Base-by-base conservation (phyloP, 2,329 filamentous ascomycete genomes). In the Cytospora piceicola region DNA sequence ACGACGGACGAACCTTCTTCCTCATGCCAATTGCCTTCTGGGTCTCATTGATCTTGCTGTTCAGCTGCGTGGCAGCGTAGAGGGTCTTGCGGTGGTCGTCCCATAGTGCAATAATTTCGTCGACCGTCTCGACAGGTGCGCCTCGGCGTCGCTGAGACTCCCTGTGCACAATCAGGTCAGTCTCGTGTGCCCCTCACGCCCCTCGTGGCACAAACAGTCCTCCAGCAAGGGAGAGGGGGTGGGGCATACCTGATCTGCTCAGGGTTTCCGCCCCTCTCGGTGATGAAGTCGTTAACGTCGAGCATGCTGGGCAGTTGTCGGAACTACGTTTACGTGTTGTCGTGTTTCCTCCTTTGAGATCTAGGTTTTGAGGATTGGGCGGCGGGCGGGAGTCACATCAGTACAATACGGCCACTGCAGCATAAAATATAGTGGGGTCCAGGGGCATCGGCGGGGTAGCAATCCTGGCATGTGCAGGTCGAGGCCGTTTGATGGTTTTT, bases 11-110 rank as follows among this genome's bases (percentile, higher is more conserved):
- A 70, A 88, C 88, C 89, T 96, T 97, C 82, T 96, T 97, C 84
- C 94, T 96, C 73, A 86, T 82, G 22, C 91, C 93, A 75, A 98
- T 96, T 76, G 93, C 88, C 80, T 96, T 97, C 77, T 96, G 92
- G 34, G 93, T 85, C 24, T 86, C 88, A 80, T 98, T 98, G 79
- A 97, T 94, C 80, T 91, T 88, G 73, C 88, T 88, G 71, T 90
- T 90, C 71, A 95, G 85, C 77, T 96, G 92, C 24, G 89, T 92
- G 9, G 89, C 91, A 63, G 85, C 87, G 75, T 94, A 95, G 68
- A 92, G 86, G 62, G 90, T 92, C 80, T 84, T 88, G 73, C 92
- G 87, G 79, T 94, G 92, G 73, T 94, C 92, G 76, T 96, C 91
- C 76, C 91, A 97, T 75, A 96, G 82, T 27, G 84, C 85, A 75